phyloP scores from a whole-genome alignment of 495 filamentous ascomycete genomes.

The Neurospora pannonica region DNA sequence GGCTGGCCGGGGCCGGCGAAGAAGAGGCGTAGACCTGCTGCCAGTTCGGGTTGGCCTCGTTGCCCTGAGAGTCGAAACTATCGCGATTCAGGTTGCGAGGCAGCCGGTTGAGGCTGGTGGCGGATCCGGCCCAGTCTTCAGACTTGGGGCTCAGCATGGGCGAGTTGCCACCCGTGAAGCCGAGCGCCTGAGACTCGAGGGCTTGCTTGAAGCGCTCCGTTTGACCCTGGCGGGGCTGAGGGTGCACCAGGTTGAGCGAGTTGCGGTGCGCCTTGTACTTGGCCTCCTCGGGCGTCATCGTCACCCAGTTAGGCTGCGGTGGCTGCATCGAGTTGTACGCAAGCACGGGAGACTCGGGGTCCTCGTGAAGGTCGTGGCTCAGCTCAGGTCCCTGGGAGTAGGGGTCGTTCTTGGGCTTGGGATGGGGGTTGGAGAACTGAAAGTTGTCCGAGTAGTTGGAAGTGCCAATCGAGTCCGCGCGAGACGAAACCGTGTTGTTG shows the following conservation, averaged over 20 bases:
- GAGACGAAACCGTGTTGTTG: constrained; percentile 37
- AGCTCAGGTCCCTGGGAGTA: constrained; percentile 48
- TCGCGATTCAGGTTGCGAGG: constrained; percentile 32
- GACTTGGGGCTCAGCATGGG: constrained; percentile 56
- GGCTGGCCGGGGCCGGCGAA: constrained; percentile 21
- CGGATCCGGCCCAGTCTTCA: constrained; percentile 62
- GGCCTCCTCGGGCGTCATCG: constrained; percentile 63
- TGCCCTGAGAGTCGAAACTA: constrained; percentile 28
- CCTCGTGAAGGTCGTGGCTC: constrained; percentile 8
- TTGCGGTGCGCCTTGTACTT: constrained; percentile 89
- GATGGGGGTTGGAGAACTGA: constrained; percentile 54
- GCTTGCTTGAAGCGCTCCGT: constrained; percentile 73
- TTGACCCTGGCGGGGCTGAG: constrained; percentile 76
- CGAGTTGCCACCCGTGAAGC: constrained; percentile 39
- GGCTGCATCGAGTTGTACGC: constrained; percentile 15
- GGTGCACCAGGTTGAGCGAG: constrained; percentile 80
- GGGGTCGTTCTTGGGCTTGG: constrained; percentile 47
- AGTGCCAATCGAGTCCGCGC: constrained; percentile 56
- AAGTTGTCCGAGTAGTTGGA: constrained; percentile 49
- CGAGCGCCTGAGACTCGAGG: constrained; percentile 69
- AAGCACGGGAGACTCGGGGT: constrained; percentile 6
- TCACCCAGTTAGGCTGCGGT: constrained; percentile 25
- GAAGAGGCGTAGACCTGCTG: constrained; percentile 9
- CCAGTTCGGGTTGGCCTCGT: constrained; percentile 31
- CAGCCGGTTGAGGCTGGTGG: constrained; percentile 40